phyloP scores from a whole-genome alignment of 2,329 filamentous ascomycete species.

The Beauveria bassiana region DNA sequence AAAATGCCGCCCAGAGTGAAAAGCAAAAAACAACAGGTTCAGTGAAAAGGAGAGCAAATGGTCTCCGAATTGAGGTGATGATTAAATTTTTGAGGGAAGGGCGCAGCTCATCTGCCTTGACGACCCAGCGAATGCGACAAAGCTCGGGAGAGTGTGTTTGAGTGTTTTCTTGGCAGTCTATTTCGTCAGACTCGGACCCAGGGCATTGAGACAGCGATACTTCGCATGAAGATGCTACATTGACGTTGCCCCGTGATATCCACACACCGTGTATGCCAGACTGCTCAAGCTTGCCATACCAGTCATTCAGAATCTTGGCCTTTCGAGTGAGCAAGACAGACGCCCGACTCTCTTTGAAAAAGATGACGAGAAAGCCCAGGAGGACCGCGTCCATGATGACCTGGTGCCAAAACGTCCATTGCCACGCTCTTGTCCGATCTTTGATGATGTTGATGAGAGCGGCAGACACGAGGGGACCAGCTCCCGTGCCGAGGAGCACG shows the following conservation, averaged over 20 bases:
- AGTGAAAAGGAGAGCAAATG: constrained; percentile 69
- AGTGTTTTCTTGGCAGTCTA: not conserved
- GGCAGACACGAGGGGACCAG: constrained; percentile 65
- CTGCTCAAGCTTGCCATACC: constrained; percentile 67
- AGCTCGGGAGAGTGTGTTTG: constrained; percentile 6
- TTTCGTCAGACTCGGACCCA: constrained; percentile 7
- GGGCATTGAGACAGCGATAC: not conserved
- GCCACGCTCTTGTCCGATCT: constrained; percentile 47
- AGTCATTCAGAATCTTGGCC: constrained; percentile 64
- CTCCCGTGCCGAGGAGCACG: constrained; percentile 70
- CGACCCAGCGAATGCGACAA: constrained; percentile 66
- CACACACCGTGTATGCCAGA: constrained; percentile 49
- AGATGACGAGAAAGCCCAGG: constrained; percentile 51
- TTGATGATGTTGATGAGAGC: constrained; percentile 58
- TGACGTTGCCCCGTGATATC: constrained; percentile 16
- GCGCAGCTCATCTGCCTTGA: constrained; percentile 70
- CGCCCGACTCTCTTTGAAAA: constrained; percentile 77
- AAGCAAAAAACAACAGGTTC: constrained; percentile 81
- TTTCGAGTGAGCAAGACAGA: constrained; percentile 72
- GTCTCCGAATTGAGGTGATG: constrained; percentile 63
- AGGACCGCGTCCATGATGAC: constrained; percentile 60
- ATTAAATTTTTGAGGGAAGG: constrained; percentile 63
- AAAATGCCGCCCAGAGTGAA: constrained; percentile 81
- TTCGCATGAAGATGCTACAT: not conserved
- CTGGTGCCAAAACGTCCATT: constrained; percentile 87